phyloP scores from a whole-genome alignment of 2,329 filamentous ascomycete species.

The Parastagonospora avenae region DNA sequence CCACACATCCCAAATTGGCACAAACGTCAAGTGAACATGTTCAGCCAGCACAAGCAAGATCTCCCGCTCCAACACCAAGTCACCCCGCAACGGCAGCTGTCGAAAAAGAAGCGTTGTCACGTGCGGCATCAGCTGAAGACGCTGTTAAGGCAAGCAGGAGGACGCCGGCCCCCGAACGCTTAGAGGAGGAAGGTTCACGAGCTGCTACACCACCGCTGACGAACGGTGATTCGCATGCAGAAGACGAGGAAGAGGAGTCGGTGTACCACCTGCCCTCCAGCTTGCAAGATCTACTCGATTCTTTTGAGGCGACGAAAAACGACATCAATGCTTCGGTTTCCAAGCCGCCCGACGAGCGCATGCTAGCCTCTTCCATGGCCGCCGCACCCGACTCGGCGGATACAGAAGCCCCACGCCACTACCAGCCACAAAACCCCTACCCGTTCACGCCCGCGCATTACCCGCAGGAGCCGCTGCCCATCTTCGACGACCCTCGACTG shows the following conservation, averaged over 20 bases:
- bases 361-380: slow-evolving; percentile 76
- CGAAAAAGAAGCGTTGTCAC: slow-evolving; percentile 49
- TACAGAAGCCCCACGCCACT: slow-evolving; percentile 80
- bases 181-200: slow-evolving; percentile 41
- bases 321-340: slow-evolving; percentile 64
- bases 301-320: slow-evolving; percentile 83
- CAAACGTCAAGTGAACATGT: slow-evolving; percentile 46
- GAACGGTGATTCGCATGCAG: slow-evolving; percentile 60
- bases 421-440: slow-evolving; percentile 81
- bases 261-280: slow-evolving; percentile 91
- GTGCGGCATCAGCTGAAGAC: slow-evolving; percentile 38
- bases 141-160: slow-evolving; percentile 31
- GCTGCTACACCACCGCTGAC: slow-evolving; percentile 49
- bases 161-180: slow-evolving; percentile 34
- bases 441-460: slow-evolving; percentile 78
- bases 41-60: slow-evolving; percentile 52
- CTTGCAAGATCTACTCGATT: slow-evolving; percentile 86
- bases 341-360: slow-evolving; percentile 69
- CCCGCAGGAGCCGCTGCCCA: slow-evolving; percentile 86
- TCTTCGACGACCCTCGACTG: slow-evolving; percentile 88
- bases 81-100: slow-evolving; percentile 54
- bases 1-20: slow-evolving; percentile 47
- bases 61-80: slow-evolving; percentile 54
- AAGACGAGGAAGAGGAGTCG: slow-evolving; percentile 71
- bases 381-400: slow-evolving; percentile 77